Conservation (phyloP, 1,284 basidiomycete genomes). For the Porogramme epimiltina region DNA sequence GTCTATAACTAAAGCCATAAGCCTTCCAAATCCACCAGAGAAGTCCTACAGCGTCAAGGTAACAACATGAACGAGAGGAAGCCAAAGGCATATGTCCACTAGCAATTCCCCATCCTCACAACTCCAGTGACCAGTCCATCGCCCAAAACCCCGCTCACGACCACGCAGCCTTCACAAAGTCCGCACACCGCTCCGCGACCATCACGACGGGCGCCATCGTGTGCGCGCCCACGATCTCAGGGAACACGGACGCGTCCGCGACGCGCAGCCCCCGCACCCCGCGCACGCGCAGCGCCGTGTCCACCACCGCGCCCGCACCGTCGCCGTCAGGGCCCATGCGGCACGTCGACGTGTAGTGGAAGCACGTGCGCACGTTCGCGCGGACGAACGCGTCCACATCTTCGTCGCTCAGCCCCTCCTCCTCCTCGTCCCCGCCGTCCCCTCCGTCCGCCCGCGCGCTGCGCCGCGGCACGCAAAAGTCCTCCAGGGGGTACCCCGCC, state of each 20-base stretch:
- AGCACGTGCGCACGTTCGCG: slow-evolving; percentile 31
- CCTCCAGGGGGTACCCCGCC: slow-evolving; percentile 33
- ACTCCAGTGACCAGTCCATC: too few species aligned
- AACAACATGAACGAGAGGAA: too few species aligned
- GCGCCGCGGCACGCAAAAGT: slow-evolving; percentile 31
- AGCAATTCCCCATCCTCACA: not conserved
- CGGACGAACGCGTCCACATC: slow-evolving; percentile 33
- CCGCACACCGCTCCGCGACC: slow-evolving; percentile 34
- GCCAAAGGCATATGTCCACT: too few species aligned
- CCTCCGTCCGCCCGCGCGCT: slow-evolving; percentile 2
- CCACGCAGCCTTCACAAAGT: slow-evolving; percentile 8
- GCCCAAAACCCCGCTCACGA: not conserved
- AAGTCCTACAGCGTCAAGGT: too few species aligned
- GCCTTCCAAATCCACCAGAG: too few species aligned
- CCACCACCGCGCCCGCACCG: slow-evolving; percentile 40
- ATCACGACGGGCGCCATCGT: slow-evolving; percentile 37
- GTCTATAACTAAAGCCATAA: too few species aligned
- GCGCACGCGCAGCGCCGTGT: slow-evolving; percentile 49
- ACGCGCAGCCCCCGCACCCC: slow-evolving; percentile 43
- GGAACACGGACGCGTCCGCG: slow-evolving; percentile 44
- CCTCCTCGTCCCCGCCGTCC: slow-evolving; percentile 10
- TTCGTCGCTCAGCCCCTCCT: not conserved
- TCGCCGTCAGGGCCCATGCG: slow-evolving; percentile 39
- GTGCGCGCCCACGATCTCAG: slow-evolving; percentile 36
- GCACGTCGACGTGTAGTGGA: slow-evolving; percentile 40